Evolutionary conservation across 306 rosid species (phyloP), one percentile per base, ranked within the genome.

Genomic region (Sophora flavescens): DNA sequence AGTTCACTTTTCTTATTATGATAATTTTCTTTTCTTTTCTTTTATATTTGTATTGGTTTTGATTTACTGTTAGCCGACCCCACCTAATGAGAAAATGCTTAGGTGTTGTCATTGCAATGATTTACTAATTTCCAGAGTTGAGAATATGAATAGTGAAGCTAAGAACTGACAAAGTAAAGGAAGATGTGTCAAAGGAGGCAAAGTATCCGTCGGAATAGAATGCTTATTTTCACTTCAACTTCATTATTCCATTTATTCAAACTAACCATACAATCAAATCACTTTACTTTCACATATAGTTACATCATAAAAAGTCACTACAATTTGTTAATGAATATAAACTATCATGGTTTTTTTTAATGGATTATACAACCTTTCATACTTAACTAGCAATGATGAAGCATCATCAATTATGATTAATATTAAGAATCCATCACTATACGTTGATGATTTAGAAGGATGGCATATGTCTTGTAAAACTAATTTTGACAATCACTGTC

Each of bases 261-360:
- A 59, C 64, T 36, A 59, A 59, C 64, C 64, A 12, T 30, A 30
- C 26, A 51, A n/a, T 51, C 54, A 28, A 9, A 58, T 32, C 39
- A 58, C 5, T 58, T 58, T 11, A 58, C 14, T 48, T 48, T 13
- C 54, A 14, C 18, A 14, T 8, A 48, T 5, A 58, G n/a, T 30
- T 26, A 57, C 14, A 57, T n/a, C 13, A 57, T 12, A 0, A 4
- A 26, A 57, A 6, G 22, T 57, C 6, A 1, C 13, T 22, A 12
- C 4, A 57, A 2, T 26, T 8, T 32, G 13, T 10, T 28, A 58
- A 14, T 5, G 16, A 11, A 4, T 28, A 58, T 6, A 58, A 26
- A 39, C 33, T 10, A 32, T 60, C 36, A 1, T n/a, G n/a, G n/a
- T 30, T n/a, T n/a, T n/a, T 54, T 28, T 4, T 6, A 12, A 12